Evolutionary conservation across 768 basidiomycete genomes (phyloP), one percentile per base, ranked within the genome.

Genomic region (Podaxis sp.): DNA sequence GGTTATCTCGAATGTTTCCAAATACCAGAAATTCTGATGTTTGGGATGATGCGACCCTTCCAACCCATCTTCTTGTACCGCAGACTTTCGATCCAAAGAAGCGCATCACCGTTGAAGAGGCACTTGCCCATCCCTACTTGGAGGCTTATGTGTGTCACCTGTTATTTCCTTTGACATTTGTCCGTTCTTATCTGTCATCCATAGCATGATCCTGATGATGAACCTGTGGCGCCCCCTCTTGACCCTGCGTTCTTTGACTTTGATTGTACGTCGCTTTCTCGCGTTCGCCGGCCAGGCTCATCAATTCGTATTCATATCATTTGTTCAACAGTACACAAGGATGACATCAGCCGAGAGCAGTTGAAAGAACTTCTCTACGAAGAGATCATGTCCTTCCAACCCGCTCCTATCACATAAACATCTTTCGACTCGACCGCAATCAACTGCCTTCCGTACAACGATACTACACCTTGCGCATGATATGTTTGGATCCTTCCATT

Each of bases 1-100:
- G 29, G 43, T 62, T 55, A 53, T 61, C 40, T 43, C 22, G 17
- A 12, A 15, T 17, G 9, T 37, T 49, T n/a, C 43, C 55, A 6
- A 43, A 36, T 40, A 56, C 51, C 46, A 19, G 49, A 17, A 24
- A 25, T 49, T 51, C 52, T 59, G 49, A 60, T 40, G 40, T 54
- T 52, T 53, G 38, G 50, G 3, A 25, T 49, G 36, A 33, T 55
- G 56, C 22, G 41, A 27, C 4, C 54, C 56, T 36, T 56, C 55
- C 36, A 33, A 41, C 24, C 24, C 9, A 38, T 24, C 17, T 12
- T 5, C 52, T 43, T 15, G 52, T 47, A 46, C 55, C 52, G 19
- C 67, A 91, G 91, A 96, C 97, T 0, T 99, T 98, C 75, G 96
- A 97, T 76, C 96, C 97, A 24, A 96, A 95, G 81, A 97, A 96